Percentiles rank a stretch among this genome's conserved stretches.
phyloP scores from a whole-genome alignment of 768 basidiomycete genomes.

The Russula earlei region DNA sequence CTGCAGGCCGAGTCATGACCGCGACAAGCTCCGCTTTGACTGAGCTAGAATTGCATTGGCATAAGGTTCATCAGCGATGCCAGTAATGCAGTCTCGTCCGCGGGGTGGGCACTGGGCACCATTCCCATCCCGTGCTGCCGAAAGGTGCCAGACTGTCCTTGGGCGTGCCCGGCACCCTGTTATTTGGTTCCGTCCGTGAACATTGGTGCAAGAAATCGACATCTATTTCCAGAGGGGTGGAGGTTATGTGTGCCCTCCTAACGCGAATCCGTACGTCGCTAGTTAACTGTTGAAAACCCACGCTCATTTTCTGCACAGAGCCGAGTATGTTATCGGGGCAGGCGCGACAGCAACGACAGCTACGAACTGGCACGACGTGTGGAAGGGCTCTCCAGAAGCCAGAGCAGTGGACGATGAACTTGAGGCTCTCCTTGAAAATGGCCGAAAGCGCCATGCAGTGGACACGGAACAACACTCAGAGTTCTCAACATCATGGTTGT shows the following conservation, averaged over 20 bases:
- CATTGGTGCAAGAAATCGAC: too few relatives aligned
- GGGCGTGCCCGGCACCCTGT: too few relatives aligned
- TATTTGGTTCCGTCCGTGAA: too few relatives aligned
- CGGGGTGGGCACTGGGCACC: too few relatives aligned
- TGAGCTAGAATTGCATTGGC: too few relatives aligned
- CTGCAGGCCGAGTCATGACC: too few relatives aligned
- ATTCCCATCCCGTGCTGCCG: too few relatives aligned
- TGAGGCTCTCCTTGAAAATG: slow-evolving; percentile 33
- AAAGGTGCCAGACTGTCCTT: too few relatives aligned
- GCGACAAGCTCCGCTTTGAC: too few relatives aligned
- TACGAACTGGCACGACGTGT: slow-evolving; percentile 43
- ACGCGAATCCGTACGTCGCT: slow-evolving; percentile 53
- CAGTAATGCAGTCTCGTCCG: too few relatives aligned
- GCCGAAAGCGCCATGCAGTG: slow-evolving; percentile 24
- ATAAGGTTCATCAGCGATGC: too few relatives aligned
- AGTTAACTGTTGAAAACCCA: background rate
- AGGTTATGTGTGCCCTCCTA: slow-evolving; percentile 44
- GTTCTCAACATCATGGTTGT: slow-evolving; percentile 33
- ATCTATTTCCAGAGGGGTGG: slow-evolving; percentile 76
- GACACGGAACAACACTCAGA: slow-evolving; percentile 22
- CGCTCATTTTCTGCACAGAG: slow-evolving; percentile 23
- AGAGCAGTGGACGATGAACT: slow-evolving; percentile 32
- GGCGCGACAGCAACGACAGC: slow-evolving; percentile 38
- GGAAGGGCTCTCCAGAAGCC: slow-evolving; percentile 38
- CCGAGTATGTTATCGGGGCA: slow-evolving; percentile 48